Conservation (phyloP, 2,329 filamentous ascomycete species). For the Triangularia setosa region DNA sequence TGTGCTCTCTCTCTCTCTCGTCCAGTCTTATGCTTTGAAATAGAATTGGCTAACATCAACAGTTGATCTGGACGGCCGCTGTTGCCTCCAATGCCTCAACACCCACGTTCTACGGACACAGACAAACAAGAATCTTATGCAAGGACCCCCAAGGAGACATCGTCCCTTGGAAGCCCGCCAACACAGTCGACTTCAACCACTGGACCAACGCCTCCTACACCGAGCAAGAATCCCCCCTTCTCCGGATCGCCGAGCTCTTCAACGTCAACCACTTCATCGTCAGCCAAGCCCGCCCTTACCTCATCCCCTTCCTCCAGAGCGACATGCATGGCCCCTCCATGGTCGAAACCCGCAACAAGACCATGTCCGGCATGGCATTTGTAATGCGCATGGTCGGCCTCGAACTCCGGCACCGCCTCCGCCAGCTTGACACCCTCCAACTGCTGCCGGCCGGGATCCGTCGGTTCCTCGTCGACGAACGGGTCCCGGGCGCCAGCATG, state of each 20-base stretch:
- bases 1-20: conserved; percentile 34
- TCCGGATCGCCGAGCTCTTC: conserved; percentile 75
- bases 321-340: conserved; percentile 73
- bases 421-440: conserved; percentile 74
- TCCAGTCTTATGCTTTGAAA: background rate
- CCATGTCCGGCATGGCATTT: conserved; percentile 54
- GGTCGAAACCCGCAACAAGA: conserved; percentile 55
- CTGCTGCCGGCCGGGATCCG: conserved; percentile 66
- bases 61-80: conserved; percentile 78
- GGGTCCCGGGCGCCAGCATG: conserved; percentile 71
- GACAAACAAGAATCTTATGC: conserved; percentile 65
- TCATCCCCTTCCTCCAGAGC: conserved; percentile 78
- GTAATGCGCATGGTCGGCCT: conserved; percentile 66
- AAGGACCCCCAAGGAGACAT: conserved; percentile 72
- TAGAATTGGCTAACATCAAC: background rate
- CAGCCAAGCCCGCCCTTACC: conserved; percentile 84
- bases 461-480: conserved; percentile 77
- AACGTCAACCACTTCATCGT: conserved; percentile 96
- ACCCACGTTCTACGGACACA: conserved; percentile 60
- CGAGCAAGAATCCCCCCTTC: conserved; percentile 62
- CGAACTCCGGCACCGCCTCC: conserved; percentile 75
- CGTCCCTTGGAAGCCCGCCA: conserved; percentile 66
- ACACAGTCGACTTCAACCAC: conserved; percentile 61
- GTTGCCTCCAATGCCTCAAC: conserved; percentile 70
- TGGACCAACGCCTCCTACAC: conserved; percentile 63